phyloP scores from a whole-genome alignment of 306 rosid genomes.

The Inga oerstediana region DNA sequence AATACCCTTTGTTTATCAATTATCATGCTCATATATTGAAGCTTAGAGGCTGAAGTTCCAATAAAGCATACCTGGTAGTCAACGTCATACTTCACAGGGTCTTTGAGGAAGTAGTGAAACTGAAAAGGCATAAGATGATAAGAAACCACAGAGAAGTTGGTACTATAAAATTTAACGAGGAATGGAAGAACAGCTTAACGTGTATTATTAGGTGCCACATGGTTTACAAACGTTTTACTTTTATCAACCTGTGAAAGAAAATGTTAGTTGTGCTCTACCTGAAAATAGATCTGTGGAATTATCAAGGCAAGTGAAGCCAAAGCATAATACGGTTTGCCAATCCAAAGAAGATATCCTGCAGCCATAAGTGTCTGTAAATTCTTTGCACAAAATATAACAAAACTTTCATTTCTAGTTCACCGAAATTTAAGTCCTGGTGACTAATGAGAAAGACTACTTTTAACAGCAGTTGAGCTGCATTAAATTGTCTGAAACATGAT shows the following conservation, averaged over 20 bases:
- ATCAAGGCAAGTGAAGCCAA: neutral
- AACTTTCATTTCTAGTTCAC: neutral
- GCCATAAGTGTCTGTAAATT: neutral
- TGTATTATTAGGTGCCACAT: neutral
- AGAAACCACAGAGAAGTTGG: neutral
- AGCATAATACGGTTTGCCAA: neutral
- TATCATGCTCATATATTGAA: neutral
- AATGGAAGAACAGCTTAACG: neutral
- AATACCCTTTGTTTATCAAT: neutral
- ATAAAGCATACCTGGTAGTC: neutral
- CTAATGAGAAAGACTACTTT: too few relatives aligned
- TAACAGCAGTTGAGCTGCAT: too few relatives aligned
- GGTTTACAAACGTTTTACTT: neutral
- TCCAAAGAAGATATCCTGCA: constrained; percentile 1
- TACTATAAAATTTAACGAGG: neutral
- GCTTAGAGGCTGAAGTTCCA: neutral
- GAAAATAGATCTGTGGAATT: neutral
- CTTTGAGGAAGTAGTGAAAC: neutral
- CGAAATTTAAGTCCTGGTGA: too few relatives aligned
- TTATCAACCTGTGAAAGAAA: neutral
- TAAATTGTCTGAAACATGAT: neutral
- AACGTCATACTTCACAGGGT: neutral
- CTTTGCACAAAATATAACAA: neutral
- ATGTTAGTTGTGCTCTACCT: neutral
- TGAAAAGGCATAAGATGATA: neutral